Evolutionary conservation across 495 filamentous ascomycete species (phyloP), one percentile per base, ranked within the genome.

Genomic region (Saxophila tyrrhenica): DNA sequence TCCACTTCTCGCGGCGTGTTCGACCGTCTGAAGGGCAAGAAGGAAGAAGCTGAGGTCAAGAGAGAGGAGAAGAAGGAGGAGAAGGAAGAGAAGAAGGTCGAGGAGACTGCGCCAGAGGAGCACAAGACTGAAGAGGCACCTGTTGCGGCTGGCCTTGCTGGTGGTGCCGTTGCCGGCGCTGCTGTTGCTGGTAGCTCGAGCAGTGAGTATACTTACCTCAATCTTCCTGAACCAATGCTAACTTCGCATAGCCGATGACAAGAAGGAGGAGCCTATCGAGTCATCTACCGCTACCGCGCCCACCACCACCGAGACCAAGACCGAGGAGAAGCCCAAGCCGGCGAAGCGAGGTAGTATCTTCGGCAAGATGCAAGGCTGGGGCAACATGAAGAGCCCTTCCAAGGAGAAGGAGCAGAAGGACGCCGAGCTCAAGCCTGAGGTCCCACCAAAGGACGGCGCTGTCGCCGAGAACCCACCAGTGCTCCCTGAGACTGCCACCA

Each of bases 1-100:
- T 94, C 88, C 52, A 85, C 86, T 54, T 94, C 86, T 65, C 84
- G 68, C 41, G 69, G 85, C 68, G 95, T 94, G 72, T 94, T 97
- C 69, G 86, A 83, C 58, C 71, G 67, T 54, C 73, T 89, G 44
- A 73, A 86, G 2, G 78, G 80, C 64, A 89, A 88, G 80, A 74
- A 75, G 54, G 71, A 72, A 16, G 77, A 73, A 54, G 66, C 71
- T 62, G 65, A 68, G 50, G 69, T 70, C 56, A 73, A 68, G 54
- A 68, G 71, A 61, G 61, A 75, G 64, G 70, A 70, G 55, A 68
- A 67, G 38, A 75, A 78, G 64, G 67, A 73, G 54, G 65, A 87
- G 76, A 68, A 71, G 44, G 70, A 68, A 15, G 72, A 66, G 52
- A 68, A 72, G 62, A 67, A 72, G 53, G 67, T 70, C 48, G 71